Base-by-base conservation (phyloP, 83 land plant species). In the Thuja plicata region DNA sequence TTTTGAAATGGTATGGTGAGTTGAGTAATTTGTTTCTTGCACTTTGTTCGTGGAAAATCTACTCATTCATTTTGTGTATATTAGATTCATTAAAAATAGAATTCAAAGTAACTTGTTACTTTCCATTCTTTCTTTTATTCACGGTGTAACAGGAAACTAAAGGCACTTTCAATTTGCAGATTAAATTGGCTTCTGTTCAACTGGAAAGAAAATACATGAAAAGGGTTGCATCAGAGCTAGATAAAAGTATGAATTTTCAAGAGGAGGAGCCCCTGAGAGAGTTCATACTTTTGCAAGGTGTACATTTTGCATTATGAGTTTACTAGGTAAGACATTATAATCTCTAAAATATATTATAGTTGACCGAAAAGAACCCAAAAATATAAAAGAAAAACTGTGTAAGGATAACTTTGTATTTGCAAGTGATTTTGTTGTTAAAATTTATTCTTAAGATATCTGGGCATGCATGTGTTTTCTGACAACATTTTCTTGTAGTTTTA, bases 151-250 rank as follows among this genome's bases (percentile, higher is more conserved):
- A n/a, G n/a, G n/a, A n/a, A n/a, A n/a, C n/a, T n/a, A n/a, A n/a
- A n/a, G n/a, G n/a, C n/a, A n/a, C n/a, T n/a, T n/a, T 86, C 0
- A 62, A 57, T 45, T 82, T 92, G 90, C 95, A 98, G 99, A 96
- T 98, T 84, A 97, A 98, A 86, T 95, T 97, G 6, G 94, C 97
- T 15, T 95, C 99, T 34, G 99, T 98, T n/a, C 95, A 96, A 90
- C 89, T 98, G 86, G 99, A 99, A n/a, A 95, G 93, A 88, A 95
- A 96, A 90, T 98, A 98, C 92, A 97, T 98, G 99, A 97, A 95
- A 85, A 95, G 99, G 88, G 99, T 98, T 57, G 89, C 97, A 88
- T 78, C 92, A 86, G 98, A 96, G 90, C 95, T 98, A 74, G 99
- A 97, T 89, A 74, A 30, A 34, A 90, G 92, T 30, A 19, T 95